Percentiles rank a stretch among this genome's conserved stretches.
These are phyloP conservation scores for Aspergillus floridensis DNA, from an alignment of 2,329 filamentous ascomycete genomes.

Conservation along the genomic window DNA sequence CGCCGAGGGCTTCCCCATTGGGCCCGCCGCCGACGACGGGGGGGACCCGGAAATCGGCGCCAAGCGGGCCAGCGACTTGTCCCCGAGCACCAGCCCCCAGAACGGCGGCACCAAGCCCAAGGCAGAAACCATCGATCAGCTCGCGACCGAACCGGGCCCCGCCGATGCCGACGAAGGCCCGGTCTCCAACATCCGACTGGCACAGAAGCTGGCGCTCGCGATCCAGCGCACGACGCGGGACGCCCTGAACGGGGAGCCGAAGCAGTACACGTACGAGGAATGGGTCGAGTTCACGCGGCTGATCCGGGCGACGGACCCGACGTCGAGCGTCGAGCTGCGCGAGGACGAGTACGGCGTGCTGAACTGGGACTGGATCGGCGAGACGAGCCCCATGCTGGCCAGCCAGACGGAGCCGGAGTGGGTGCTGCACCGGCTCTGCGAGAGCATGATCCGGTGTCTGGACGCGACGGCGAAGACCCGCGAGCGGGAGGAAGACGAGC, in stretches of 20 bases:
- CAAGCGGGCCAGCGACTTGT: not conserved
- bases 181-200: conserved; percentile 57
- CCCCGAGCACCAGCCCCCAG: not conserved
- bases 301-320: conserved; percentile 56
- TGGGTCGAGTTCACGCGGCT: conserved; percentile 82
- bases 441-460: conserved; percentile 56
- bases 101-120: conserved; percentile 1
- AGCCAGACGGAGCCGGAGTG: conserved; percentile 64
- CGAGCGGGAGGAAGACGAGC: conserved; percentile 9
- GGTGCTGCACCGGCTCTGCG: conserved; percentile 63
- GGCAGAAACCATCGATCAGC: conserved; percentile 41
- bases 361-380: conserved; percentile 72
- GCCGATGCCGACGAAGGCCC: not conserved
- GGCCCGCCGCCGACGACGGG: conserved; percentile 29
- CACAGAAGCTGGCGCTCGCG: conserved; percentile 62
- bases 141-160: conserved; percentile 46
- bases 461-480: conserved; percentile 21
- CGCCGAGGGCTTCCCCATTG: conserved; percentile 47
- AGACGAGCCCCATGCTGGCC: conserved; percentile 65
- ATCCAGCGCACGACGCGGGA: conserved; percentile 57
- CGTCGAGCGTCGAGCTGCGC: conserved; percentile 37
- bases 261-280: conserved; percentile 74
- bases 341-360: conserved; percentile 59
- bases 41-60: conserved; percentile 11
- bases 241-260: conserved; percentile 34